Evolutionary conservation across 306 rosid species (phyloP), one percentile per base, ranked within the genome.

Genomic region (Cicer judaicum): DNA sequence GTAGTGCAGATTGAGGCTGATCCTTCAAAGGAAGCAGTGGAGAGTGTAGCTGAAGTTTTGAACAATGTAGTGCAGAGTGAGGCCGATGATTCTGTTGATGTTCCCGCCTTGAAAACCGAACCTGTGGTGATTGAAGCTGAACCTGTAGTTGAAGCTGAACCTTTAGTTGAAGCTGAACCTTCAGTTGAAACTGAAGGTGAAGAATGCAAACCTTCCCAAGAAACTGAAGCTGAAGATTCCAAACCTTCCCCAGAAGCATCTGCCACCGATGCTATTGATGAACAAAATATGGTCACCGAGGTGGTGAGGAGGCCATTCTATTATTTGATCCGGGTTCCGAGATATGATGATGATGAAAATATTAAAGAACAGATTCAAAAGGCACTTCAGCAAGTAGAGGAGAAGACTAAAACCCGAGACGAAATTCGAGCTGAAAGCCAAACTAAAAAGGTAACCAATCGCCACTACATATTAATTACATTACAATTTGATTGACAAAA

Each of bases 341-440:
- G 93, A 86, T 84, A 68, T 49, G 96, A 90, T 62, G 92, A 92
- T 62, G 88, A 88, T 1, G 90, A 74, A 42, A 86, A 81, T 44
- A 53, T 88, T 7, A 90, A 79, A 88, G 93, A 90, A 73, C 78
- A 83, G 82, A 88, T 90, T 55, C 71, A 78, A 65, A 64, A 29
- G 55, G 92, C 90, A 66, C 74, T 80, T 69, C 64, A 48, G 21
- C 84, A 64, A 52, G 92, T 92, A 74, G 92, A 90, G 13, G 84
- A 81, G 79, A 87, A 77, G 79, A 92, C 93, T 55, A 81, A 67
- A 83, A 76, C 12, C 43, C 83, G 96, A 70, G 96, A 88, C 56
- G 84, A 79, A 14, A 56, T 90, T 69, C 84, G 85, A 76, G 79
- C 82, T 41, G 86, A 88, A 72, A 84, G 74, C 74, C 93, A 86